A percentile compares a stretch with the other conserved stretches of the same genome.
Evolutionary conservation across 1,284 basidiomycete genomes (phyloP).

Genomic region (Ganoderma lingzhi): DNA sequence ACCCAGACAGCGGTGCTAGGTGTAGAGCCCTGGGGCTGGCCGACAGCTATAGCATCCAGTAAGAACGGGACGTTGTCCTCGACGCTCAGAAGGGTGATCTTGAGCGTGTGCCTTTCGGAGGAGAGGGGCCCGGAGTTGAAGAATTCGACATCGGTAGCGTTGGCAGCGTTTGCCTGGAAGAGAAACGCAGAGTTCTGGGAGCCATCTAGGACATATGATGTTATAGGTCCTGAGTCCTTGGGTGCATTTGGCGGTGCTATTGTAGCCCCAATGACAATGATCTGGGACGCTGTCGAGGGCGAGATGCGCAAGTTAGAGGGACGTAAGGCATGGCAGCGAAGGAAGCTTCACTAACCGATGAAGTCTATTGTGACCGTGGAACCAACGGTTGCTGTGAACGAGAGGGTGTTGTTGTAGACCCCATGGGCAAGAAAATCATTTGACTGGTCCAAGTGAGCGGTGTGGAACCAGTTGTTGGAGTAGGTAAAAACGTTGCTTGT

Average conservation of each 20-base stretch:
- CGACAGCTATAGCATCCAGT: slow-evolving; percentile 22
- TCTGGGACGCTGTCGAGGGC: slow-evolving; percentile 27
- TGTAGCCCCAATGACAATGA: slow-evolving; percentile 33
- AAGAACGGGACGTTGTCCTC: slow-evolving; percentile 21
- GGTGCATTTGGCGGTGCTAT: slow-evolving; percentile 18
- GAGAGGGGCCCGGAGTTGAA: slow-evolving; percentile 30
- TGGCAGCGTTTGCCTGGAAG: slow-evolving; percentile 23
- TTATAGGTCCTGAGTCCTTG: slow-evolving; percentile 23
- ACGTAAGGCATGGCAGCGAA: neutral
- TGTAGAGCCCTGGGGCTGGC: slow-evolving; percentile 2
- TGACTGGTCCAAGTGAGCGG: slow-evolving; percentile 6
- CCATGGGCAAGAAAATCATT: neutral
- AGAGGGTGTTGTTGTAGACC: slow-evolving; percentile 27
- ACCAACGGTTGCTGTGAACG: slow-evolving; percentile 12
- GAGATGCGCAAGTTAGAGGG: neutral
- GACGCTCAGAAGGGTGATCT: slow-evolving; percentile 26
- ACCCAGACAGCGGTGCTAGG: slow-evolving; percentile 23
- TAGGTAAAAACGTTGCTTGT: slow-evolving; percentile 23
- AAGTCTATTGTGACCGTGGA: slow-evolving; percentile 26
- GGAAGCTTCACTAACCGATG: slow-evolving; percentile 14
- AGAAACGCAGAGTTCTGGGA: slow-evolving; percentile 28
- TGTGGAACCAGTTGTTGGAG: slow-evolving; percentile 22
- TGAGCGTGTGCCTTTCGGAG: slow-evolving; percentile 29
- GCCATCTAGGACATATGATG: slow-evolving; percentile 31
- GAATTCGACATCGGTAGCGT: slow-evolving; percentile 27